These are phyloP conservation scores for Vitis cinerea DNA, from an alignment of 164 flowering plant genomes.

Conservation along the genomic window DNA sequence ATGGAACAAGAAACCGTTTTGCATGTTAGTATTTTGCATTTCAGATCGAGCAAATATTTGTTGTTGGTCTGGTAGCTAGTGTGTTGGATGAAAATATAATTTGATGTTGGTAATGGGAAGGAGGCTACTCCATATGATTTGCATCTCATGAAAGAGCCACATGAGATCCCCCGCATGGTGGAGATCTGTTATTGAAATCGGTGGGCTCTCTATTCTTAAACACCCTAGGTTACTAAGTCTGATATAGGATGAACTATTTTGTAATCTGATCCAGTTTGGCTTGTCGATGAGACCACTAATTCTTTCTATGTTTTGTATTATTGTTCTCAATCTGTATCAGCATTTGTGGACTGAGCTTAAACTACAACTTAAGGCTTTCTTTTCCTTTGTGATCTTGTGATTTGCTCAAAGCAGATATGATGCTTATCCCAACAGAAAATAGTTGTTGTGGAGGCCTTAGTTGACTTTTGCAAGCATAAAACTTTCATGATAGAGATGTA, in stretches of 20 bases:
- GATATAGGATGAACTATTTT: too few relatives aligned
- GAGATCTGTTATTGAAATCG: slow-evolving; percentile 28
- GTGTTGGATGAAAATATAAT: too few relatives aligned
- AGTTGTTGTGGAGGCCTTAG: too few relatives aligned
- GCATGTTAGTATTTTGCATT: slow-evolving; percentile 35
- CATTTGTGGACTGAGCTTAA: slow-evolving; percentile 22
- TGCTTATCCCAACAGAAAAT: too few relatives aligned
- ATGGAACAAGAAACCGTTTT: slow-evolving; percentile 83
- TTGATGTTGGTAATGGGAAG: too few relatives aligned
- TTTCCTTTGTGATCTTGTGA: too few relatives aligned
- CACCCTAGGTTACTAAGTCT: slow-evolving; percentile 12
- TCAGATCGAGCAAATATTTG: background rate
- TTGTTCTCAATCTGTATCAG: slow-evolving; percentile 25
- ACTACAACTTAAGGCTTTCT: slow-evolving; percentile 7
- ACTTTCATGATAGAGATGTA: too few relatives aligned
- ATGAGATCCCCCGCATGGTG: slow-evolving; percentile 28
- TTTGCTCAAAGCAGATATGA: too few relatives aligned
- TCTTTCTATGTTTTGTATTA: slow-evolving; percentile 24
- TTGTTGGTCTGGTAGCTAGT: too few relatives aligned
- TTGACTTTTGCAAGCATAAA: too few relatives aligned
- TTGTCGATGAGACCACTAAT: slow-evolving; percentile 24
- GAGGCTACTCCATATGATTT: background rate
- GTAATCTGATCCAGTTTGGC: slow-evolving; percentile 26
- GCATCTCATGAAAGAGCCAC: slow-evolving; percentile 21
- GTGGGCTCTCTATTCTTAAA: slow-evolving; percentile 17